A percentile compares a stretch with the other conserved stretches of the same genome.
Conservation (phyloP, 2,329 filamentous ascomycete species). For the Trichocomaceae sp. region DNA sequence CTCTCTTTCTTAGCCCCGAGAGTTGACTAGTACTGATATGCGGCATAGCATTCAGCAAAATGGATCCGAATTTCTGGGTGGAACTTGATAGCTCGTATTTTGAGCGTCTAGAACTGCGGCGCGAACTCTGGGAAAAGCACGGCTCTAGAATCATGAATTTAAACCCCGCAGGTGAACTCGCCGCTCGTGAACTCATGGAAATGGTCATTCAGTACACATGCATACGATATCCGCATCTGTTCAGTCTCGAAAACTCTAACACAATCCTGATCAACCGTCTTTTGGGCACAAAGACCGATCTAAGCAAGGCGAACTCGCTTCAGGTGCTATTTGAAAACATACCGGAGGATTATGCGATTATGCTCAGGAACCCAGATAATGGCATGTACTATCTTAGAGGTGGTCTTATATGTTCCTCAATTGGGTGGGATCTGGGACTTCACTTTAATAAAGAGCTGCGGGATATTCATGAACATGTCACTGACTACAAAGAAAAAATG, state of each 20-base stretch:
- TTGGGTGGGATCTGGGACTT: constrained; percentile 69
- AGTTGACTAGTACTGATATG: neutral
- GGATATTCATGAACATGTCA: constrained; percentile 66
- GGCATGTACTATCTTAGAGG: constrained; percentile 70
- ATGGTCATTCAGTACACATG: constrained; percentile 73
- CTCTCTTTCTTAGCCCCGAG: no score
- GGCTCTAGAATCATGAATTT: constrained; percentile 58
- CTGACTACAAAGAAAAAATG: constrained; percentile 84
- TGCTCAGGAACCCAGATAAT: constrained; percentile 61
- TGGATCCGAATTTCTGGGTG: constrained; percentile 79
- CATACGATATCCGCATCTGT: constrained; percentile 68
- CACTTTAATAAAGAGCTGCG: constrained; percentile 67
- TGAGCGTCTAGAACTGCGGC: constrained; percentile 62
- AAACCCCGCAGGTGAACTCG: constrained; percentile 68
- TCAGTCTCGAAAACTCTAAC: constrained; percentile 51
- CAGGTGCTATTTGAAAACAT: constrained; percentile 67
- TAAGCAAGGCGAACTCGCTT: constrained; percentile 58
- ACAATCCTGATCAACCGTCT: constrained; percentile 60
- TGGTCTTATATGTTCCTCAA: constrained; percentile 67
- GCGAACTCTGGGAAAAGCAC: constrained; percentile 57
- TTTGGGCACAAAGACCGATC: constrained; percentile 54
- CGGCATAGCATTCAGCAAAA: constrained; percentile 60
- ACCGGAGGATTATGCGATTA: constrained; percentile 77
- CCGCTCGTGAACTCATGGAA: constrained; percentile 81
- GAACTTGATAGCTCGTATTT: constrained; percentile 71